Percentiles rank a stretch among this genome's conserved stretches.
phyloP scores from a whole-genome alignment of 352 stramenopile species.

The Thraustotheca clavata region DNA sequence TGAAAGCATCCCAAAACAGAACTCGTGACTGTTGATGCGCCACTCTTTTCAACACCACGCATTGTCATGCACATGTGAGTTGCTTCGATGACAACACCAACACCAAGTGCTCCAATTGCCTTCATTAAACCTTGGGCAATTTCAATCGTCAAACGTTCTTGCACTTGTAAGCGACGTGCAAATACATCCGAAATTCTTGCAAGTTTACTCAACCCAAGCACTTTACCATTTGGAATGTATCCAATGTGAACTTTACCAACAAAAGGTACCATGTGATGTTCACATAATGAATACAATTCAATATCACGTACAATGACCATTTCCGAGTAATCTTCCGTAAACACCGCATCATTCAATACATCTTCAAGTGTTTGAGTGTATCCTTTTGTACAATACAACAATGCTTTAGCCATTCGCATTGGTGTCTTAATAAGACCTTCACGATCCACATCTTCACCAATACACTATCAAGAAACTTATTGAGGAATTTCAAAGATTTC shows the following conservation, averaged over 20 bases:
- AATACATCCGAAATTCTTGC: slow-evolving; percentile 97
- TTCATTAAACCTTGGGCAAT: slow-evolving; percentile 98
- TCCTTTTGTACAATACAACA: slow-evolving; percentile 95
- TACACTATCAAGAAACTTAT: slow-evolving; percentile 34
- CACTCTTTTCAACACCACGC: slow-evolving; percentile 97
- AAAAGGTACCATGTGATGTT: slow-evolving; percentile 99
- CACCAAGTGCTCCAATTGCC: slow-evolving; percentile 93
- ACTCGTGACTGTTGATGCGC: slow-evolving; percentile 94
- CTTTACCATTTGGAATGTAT: slow-evolving; percentile 93
- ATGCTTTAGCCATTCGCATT: slow-evolving; percentile 94
- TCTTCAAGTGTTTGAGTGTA: slow-evolving; percentile 86
- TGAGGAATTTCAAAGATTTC: not conserved
- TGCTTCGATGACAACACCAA: slow-evolving; percentile 98
- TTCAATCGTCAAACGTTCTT: slow-evolving; percentile 98
- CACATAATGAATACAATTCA: slow-evolving; percentile 97
- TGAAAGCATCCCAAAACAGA: slow-evolving; percentile 96
- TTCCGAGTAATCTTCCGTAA: slow-evolving; percentile 97
- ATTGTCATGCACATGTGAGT: slow-evolving; percentile 99
- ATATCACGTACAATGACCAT: slow-evolving; percentile 99
- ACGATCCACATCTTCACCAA: slow-evolving; percentile 92
- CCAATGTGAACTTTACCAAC: slow-evolving; percentile 94
- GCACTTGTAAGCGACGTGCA: slow-evolving; percentile 94
- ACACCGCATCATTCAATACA: slow-evolving; percentile 96
- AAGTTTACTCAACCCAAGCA: slow-evolving; percentile 98
- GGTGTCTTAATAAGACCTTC: slow-evolving; percentile 95